Evolutionary conservation across 139 green algal genomes (phyloP).

Genomic region (Coelastrella sp.): DNA sequence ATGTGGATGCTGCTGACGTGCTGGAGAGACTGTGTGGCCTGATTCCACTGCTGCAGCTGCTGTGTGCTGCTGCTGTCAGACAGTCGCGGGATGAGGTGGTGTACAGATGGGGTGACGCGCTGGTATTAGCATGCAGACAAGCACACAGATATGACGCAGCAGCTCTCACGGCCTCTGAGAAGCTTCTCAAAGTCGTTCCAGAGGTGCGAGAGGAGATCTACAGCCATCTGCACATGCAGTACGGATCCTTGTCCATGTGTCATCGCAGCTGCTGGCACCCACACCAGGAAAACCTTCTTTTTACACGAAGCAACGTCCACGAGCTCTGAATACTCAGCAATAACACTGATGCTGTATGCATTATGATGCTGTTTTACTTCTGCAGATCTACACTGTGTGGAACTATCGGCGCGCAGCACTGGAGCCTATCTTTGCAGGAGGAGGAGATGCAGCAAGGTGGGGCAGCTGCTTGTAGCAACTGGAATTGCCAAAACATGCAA

Average conservation of each 20-base stretch:
- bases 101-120: slow-evolving; percentile 54
- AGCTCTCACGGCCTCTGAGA: slow-evolving; percentile 59
- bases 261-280: not conserved
- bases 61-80: slow-evolving; percentile 66
- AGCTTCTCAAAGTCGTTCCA: slow-evolving; percentile 68
- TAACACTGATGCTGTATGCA: not conserved
- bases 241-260: not conserved
- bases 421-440: slow-evolving; percentile 56
- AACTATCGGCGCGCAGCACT: slow-evolving; percentile 87
- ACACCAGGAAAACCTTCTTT: not conserved
- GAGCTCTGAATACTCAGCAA: not conserved
- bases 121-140: slow-evolving; percentile 62
- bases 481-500: not conserved
- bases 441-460: slow-evolving; percentile 58
- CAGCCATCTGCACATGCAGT: too few species aligned
- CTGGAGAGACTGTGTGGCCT: too few species aligned
- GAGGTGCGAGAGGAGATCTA: slow-evolving; percentile 59
- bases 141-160: slow-evolving; percentile 54
- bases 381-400: slow-evolving; percentile 95
- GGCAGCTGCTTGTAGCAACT: too few species aligned
- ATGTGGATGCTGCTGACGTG: too few species aligned
- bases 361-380: not conserved
- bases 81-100: too few species aligned
- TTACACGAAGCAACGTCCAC: not conserved
- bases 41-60: not conserved